Base-by-base conservation (phyloP, 2,329 filamentous ascomycete species). In the Gremmenia infestans region DNA sequence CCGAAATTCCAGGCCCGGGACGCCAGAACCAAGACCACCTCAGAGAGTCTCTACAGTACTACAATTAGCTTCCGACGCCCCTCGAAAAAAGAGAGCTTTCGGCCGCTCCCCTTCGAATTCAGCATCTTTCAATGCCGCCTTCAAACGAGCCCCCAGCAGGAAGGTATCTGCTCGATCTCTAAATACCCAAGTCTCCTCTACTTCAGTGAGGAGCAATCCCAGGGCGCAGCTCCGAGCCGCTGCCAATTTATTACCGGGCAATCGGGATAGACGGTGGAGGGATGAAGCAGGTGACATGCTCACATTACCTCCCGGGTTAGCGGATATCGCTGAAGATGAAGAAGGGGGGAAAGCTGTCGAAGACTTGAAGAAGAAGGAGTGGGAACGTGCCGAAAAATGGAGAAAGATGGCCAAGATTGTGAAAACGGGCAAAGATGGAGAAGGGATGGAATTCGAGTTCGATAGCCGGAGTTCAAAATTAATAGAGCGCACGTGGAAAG, bases 401-500 rank as follows among this genome's bases (percentile, higher is more conserved):
- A 77, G 81, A 52, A 83, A 77, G 65, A 87, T 87, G 83, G 83
- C 83, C 57, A 83, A 78, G 64, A 72, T 82, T 22, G 69, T 78
- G 57, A 80, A 75, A 50, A 73, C 71, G n/a, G 78, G 76, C 40
- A 73, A 64, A 45, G 74, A 79, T 55, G 78, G 78, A 37, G 76
- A 81, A 68, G 83, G 82, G 49, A 84, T 83, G 73, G 74, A 83
- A 59, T 85, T 83, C 66, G 88, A 91, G 53, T 97, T 97, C 69
- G 91, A 97, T 72, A 81, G 82, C 39, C 84, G 81, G 61, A 89
- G 88, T 69, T 80, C 88, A n/a, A 92, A 97, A 71, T 77, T 99
- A 45, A 86, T 96, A 56, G 88, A 92, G 63, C 83, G 94, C 54
- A 95, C 91, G 1, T 99, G 94, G 94, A 99, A 99, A 71, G 94